phyloP scores from a whole-genome alignment of 495 filamentous ascomycete genomes.

The Penicillium lividum region DNA sequence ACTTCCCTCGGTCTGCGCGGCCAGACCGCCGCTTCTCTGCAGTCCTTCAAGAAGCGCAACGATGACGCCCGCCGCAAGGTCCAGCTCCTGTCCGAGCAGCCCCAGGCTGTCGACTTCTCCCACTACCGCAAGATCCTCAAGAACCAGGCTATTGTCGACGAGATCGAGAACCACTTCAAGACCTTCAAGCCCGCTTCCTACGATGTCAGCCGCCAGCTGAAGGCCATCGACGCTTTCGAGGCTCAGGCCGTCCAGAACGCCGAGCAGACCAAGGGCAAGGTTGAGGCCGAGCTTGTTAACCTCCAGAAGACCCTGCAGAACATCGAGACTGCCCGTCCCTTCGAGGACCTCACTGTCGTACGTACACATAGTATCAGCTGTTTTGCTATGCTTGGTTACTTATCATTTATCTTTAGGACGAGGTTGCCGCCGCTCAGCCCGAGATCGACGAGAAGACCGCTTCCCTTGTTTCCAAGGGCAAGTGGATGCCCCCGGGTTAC shows the following conservation, averaged over 20 bases:
- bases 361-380: conserved; percentile 41
- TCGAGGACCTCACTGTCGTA: conserved; percentile 97
- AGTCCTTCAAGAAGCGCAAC: conserved; percentile 99
- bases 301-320: conserved; percentile 92
- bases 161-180: conserved; percentile 93
- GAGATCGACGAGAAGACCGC: conserved; percentile 95
- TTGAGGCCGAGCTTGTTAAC: conserved; percentile 89
- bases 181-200: conserved; percentile 88
- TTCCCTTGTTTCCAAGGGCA: conserved; percentile 91
- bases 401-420: conserved; percentile 64
- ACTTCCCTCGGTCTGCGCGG: conserved; percentile 93
- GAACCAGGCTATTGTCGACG: conserved; percentile 90
- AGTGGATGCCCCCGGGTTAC: conserved; percentile 97
- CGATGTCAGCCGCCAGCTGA: conserved; percentile 87
- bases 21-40: conserved; percentile 83
- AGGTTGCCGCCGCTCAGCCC: conserved; percentile 86
- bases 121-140: conserved; percentile 90
- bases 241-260: conserved; percentile 95
- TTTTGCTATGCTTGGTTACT: conserved; percentile 13
- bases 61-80: conserved; percentile 97
- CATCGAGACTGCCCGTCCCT: conserved; percentile 93
- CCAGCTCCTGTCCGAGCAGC: conserved; percentile 70
- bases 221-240: conserved; percentile 98
- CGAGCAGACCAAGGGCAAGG: conserved; percentile 89
- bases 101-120: conserved; percentile 85